Conservation (phyloP, 164 flowering plant species). For the Buxus sempervirens region DNA sequence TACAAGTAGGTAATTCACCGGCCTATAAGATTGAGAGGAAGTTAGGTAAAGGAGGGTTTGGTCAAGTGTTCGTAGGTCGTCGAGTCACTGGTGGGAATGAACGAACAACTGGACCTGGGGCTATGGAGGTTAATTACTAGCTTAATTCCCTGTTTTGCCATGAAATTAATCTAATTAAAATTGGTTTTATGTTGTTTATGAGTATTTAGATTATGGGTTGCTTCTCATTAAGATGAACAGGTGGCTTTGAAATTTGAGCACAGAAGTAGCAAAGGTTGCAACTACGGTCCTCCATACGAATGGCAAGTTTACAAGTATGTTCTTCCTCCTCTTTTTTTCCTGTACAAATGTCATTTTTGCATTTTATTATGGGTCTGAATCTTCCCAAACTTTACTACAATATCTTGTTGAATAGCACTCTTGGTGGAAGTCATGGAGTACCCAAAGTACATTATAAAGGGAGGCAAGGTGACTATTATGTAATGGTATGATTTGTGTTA, state of each 20-base stretch:
- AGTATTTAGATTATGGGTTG: not conserved
- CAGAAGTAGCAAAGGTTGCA: constrained; percentile 89
- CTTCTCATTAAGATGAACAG: constrained; percentile 26
- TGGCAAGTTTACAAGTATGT: constrained; percentile 94
- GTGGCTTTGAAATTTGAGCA: constrained; percentile 92
- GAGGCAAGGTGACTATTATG: constrained; percentile 82
- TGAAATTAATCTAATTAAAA: too few relatives aligned
- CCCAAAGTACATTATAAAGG: constrained; percentile 90
- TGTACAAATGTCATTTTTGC: not conserved
- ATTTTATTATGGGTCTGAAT: not conserved
- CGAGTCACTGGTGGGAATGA: constrained; percentile 74
- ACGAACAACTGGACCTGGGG: constrained; percentile 53
- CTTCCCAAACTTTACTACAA: not conserved
- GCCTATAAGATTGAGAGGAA: constrained; percentile 76
- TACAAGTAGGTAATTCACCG: constrained; percentile 91
- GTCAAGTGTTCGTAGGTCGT: constrained; percentile 97
- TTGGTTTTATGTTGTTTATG: not conserved
- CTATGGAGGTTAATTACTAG: constrained; percentile 51
- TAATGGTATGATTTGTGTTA: constrained; percentile 51
- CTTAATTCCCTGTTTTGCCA: not conserved
- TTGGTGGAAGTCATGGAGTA: constrained; percentile 87
- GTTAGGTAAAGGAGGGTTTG: constrained; percentile 97
- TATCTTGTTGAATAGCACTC: constrained; percentile 38
- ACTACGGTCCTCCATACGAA: constrained; percentile 88
- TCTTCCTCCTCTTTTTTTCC: not conserved